Base-by-base conservation (phyloP, 2,329 filamentous ascomycete species). In the Phialemoniopsis sp. region DNA sequence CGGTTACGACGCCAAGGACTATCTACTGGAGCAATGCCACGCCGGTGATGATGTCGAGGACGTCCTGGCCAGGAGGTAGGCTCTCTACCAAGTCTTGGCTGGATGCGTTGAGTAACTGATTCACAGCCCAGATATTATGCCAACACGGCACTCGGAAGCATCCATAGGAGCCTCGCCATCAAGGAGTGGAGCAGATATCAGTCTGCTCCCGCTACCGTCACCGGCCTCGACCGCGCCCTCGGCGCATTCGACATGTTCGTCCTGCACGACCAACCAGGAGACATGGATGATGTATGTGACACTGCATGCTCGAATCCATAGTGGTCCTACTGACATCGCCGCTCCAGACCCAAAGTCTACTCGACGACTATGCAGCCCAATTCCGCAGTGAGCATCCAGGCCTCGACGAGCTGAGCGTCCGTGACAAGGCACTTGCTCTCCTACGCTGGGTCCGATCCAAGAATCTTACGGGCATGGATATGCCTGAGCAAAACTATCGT, bases 171-270 rank as follows among this genome's bases (percentile, higher is more conserved):
- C 46, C 76, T 86, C 40, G 91, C 89, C 8, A 73, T 97, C 40
- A 73, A 82, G 32, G 78, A 87, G 56, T 97, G 90, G 91, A 67
- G 67, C 45, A 72, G 72, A 39, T 87, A 64, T 49, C 56, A 64
- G 46, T 46, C 51, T 40, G 47, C 58, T 39, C 47, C 63, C 4
- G 47, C 57, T 8, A 57, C 51, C 32, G 51, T 46, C 29, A 39
- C 39, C 13, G 45, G 51, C 8, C 69, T 95, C 15, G 90, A 95
- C 57, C 75, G 77, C 41, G 85, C 85, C 2, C 66, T 97, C 13
- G 85, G 82, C 15, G 85, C 85, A 13, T 95, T 94, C 58, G 93
- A 97, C 60, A 76, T 97, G 62, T 97, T 97, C 61, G 80, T 95
- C 34, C 68, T 91, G 19, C 80, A 85, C 47, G 83, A 85, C 39